phyloP scores from a whole-genome alignment of 2,329 filamentous ascomycete genomes.

The Diplodia corticola region DNA sequence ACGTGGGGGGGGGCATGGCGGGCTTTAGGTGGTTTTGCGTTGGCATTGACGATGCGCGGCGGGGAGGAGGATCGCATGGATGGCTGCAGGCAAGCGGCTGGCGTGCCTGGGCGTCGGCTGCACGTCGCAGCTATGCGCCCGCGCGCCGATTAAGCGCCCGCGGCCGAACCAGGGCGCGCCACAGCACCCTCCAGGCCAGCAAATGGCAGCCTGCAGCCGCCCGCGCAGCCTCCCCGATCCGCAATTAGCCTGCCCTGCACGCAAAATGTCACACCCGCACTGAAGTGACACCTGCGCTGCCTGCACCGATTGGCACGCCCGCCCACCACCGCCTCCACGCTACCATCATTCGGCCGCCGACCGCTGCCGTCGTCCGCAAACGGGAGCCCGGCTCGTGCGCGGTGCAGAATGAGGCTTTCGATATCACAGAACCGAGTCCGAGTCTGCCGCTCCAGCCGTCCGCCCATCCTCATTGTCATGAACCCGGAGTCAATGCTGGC shows the following conservation, averaged over 20 bases:
- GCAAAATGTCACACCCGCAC: slow-evolving; percentile 15
- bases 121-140: slow-evolving; percentile 3
- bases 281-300: background rate
- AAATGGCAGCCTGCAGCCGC: slow-evolving; percentile 17
- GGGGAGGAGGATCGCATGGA: slow-evolving; percentile 17
- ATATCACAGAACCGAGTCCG: background rate
- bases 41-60: slow-evolving; percentile 17
- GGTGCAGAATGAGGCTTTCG: background rate
- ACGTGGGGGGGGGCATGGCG: slow-evolving; percentile 6
- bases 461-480: too few species aligned
- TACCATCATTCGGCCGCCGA: background rate
- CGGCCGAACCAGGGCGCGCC: slow-evolving; percentile 20
- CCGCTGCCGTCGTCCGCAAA: too few species aligned
- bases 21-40: slow-evolving; percentile 10
- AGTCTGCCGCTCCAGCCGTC: background rate
- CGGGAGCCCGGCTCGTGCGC: slow-evolving; percentile 6
- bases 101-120: slow-evolving; percentile 13
- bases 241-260: slow-evolving; percentile 5
- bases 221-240: slow-evolving; percentile 13
- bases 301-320: slow-evolving; percentile 9
- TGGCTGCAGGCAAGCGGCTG: slow-evolving; percentile 16
- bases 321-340: background rate
- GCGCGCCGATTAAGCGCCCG: slow-evolving; percentile 19
- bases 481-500: too few species aligned
- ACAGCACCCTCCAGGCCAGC: background rate